A percentile compares a stretch with the other conserved stretches of the same genome.
These are phyloP conservation scores for Yarrowia phangngaensis DNA, from an alignment of 805 yeast genomes.

Conservation along the genomic window DNA sequence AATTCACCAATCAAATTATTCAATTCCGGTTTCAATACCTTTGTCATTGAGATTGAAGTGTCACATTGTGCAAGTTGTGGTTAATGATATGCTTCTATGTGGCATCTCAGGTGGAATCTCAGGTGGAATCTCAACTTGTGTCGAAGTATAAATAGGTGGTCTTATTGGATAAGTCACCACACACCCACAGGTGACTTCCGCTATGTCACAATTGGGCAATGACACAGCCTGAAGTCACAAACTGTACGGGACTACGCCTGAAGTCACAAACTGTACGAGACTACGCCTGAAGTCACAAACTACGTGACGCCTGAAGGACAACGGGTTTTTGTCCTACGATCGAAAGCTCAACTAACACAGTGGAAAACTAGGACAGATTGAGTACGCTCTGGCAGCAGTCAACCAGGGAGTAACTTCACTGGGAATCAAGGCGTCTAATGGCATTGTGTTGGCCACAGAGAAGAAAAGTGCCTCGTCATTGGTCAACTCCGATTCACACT, in stretches of 20 bases:
- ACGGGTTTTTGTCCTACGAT: background rate
- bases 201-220: too few relatives aligned
- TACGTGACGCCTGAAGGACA: background rate
- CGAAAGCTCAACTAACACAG: constrained; percentile 42
- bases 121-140: too few relatives aligned
- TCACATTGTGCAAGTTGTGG: too few relatives aligned
- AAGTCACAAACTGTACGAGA: background rate
- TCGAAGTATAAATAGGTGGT: too few relatives aligned
- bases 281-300: background rate
- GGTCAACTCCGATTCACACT: constrained; percentile 65
- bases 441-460: constrained; percentile 95
- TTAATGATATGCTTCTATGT: too few relatives aligned
- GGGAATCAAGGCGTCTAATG: constrained; percentile 92
- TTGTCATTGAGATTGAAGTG: too few relatives aligned
- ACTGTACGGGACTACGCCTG: too few relatives aligned
- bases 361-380: constrained; percentile 96
- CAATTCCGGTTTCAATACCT: too few relatives aligned
- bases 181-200: too few relatives aligned
- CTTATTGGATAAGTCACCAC: too few relatives aligned
- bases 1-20: too few relatives aligned
- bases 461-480: constrained; percentile 79
- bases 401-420: constrained; percentile 96
- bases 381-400: constrained; percentile 94
- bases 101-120: too few relatives aligned
- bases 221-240: background rate